A percentile compares a stretch with the other conserved stretches of the same genome.
Conservation (phyloP, 192 early-diverging fungal species). For the Lobulomyces angularis region DNA sequence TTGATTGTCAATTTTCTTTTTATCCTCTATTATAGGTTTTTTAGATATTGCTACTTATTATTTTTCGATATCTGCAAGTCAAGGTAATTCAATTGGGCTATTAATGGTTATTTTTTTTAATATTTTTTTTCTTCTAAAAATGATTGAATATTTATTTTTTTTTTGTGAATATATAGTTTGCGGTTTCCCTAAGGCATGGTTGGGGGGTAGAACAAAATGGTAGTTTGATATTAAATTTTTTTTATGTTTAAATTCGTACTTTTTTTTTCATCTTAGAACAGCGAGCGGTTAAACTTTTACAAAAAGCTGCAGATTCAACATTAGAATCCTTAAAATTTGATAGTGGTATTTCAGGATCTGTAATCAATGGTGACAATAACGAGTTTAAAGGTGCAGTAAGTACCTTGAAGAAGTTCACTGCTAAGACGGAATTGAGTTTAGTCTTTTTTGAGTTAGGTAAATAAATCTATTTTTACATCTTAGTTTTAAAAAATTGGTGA, state of each 20-base stretch:
- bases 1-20: neutral
- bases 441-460: constrained; percentile 33
- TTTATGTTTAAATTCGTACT: no score
- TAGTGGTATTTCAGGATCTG: neutral
- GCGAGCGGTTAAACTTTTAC: constrained; percentile 17
- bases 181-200: constrained; percentile 35
- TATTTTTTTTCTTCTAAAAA: no score
- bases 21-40: constrained; percentile 19
- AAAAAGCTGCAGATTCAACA: constrained; percentile 18
- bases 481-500: no score
- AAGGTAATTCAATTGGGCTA: constrained; percentile 25
- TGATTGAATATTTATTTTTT: no score
- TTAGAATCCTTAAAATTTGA: constrained; percentile 6
- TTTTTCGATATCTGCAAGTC: constrained; percentile 27
- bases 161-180: no score
- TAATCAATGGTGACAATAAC: neutral
- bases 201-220: constrained; percentile 30
- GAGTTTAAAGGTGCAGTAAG: neutral
- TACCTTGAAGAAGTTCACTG: constrained; percentile 1
- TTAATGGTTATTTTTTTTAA: no score
- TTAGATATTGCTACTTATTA: constrained; percentile 35
- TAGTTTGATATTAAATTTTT: no score
- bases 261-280: no score
- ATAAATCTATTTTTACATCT: no score
- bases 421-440: constrained; percentile 21